phyloP scores from a whole-genome alignment of 768 basidiomycete species.

The Leucocoprinus sp. region DNA sequence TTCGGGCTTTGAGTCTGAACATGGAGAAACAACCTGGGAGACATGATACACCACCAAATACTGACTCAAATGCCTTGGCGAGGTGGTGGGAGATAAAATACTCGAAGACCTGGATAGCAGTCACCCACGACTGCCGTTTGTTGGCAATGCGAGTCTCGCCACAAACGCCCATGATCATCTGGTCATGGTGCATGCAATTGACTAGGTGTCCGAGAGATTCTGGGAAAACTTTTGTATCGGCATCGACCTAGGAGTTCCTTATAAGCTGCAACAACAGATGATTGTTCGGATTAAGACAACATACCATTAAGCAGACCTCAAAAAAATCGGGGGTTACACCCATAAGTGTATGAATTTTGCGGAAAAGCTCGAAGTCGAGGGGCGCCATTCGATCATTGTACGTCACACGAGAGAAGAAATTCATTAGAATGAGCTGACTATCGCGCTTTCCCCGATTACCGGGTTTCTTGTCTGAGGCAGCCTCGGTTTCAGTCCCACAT shows the following conservation, averaged over 20 bases:
- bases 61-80: constrained; percentile 97
- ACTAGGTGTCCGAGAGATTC: constrained; percentile 86
- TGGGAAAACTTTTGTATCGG: constrained; percentile 93
- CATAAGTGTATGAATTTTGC: constrained; percentile 93
- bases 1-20: constrained; percentile 95
- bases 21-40: constrained; percentile 99
- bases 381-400: constrained; percentile 99
- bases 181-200: constrained; percentile 98
- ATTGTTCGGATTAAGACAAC: constrained; percentile 23
- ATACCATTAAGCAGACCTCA: constrained; percentile 93
- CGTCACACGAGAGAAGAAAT: constrained; percentile 97
- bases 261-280: background rate
- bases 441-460: constrained; percentile 99
- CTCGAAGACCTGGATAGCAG: constrained; percentile 95
- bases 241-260: constrained; percentile 69
- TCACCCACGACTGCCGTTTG: constrained; percentile 98
- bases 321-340: constrained; percentile 99
- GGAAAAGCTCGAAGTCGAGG: constrained; percentile 95
- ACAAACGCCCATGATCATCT: constrained; percentile 98
- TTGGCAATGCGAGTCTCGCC: constrained; percentile 99
- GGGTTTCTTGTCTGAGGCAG: constrained; percentile 79
- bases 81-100: constrained; percentile 99
- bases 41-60: constrained; percentile 99
- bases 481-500: constrained; percentile 87
- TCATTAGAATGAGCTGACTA: constrained; percentile 98